Conservation (phyloP, 2,329 filamentous ascomycete species). For the Cordyceps farinosa region DNA sequence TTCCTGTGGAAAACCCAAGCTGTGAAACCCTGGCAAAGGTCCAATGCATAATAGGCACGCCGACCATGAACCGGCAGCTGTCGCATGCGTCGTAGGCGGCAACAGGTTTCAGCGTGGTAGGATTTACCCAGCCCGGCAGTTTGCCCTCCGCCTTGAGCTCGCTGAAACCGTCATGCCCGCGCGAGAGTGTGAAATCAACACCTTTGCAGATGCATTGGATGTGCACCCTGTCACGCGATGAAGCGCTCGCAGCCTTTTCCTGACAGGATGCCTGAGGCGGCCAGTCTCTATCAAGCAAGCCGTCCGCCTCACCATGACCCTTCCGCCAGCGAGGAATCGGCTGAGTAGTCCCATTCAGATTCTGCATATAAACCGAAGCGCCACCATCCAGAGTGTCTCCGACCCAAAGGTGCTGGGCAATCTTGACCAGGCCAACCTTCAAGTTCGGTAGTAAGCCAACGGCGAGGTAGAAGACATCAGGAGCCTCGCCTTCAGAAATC, state of each 20-base stretch:
- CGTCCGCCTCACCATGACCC: conserved; percentile 23
- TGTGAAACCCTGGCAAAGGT: conserved; percentile 39
- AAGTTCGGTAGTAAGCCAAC: conserved; percentile 38
- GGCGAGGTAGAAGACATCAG: conserved; percentile 29
- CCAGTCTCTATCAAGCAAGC: conserved; percentile 30
- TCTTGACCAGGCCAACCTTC: conserved; percentile 28
- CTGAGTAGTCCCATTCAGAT: conserved; percentile 30
- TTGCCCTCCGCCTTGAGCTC: conserved; percentile 28
- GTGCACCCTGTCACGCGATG: conserved; percentile 27
- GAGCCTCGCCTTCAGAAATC: background rate
- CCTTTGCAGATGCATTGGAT: conserved; percentile 46
- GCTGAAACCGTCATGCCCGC: conserved; percentile 27
- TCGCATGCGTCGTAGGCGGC: conserved; percentile 43
- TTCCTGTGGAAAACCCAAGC: conserved; percentile 30
- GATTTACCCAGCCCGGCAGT: conserved; percentile 43
- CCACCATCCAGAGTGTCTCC: conserved; percentile 52
- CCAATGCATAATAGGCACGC: conserved; percentile 44
- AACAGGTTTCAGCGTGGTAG: conserved; percentile 37
- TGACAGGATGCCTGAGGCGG: conserved; percentile 21
- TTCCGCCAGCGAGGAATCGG: conserved; percentile 28
- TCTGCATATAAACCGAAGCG: conserved; percentile 42
- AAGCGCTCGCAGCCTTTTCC: conserved; percentile 20
- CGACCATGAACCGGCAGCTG: conserved; percentile 43
- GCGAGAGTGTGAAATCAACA: conserved; percentile 39
- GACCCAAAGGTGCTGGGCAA: conserved; percentile 41